These are phyloP conservation scores for Galerina marginata DNA, from an alignment of 768 basidiomycete species.

Conservation along the genomic window DNA sequence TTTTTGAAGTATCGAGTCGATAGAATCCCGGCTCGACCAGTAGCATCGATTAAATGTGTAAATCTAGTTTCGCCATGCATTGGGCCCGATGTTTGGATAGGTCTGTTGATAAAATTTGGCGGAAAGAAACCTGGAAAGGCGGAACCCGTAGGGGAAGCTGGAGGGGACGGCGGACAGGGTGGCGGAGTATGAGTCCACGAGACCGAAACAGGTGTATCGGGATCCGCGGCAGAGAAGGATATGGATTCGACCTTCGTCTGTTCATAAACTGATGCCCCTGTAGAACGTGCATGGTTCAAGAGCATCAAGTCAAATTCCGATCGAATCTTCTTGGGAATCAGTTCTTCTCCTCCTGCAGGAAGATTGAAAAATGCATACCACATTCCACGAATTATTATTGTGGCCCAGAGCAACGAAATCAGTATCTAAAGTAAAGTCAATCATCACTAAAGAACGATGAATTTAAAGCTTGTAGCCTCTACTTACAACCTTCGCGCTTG, in stretches of 20 bases:
- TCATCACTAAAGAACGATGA: not conserved
- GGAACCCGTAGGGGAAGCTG: slow-evolving; percentile 41
- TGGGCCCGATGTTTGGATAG: slow-evolving; percentile 12
- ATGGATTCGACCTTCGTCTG: slow-evolving; percentile 56
- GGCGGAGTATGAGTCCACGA: slow-evolving; percentile 55
- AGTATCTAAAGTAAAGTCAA: slow-evolving; percentile 46
- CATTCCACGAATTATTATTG: slow-evolving; percentile 65
- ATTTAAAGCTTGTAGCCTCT: not conserved
- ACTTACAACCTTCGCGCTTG: slow-evolving; percentile 68
- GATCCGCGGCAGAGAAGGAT: slow-evolving; percentile 45
- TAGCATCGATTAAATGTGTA: slow-evolving; percentile 73
- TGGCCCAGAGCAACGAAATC: slow-evolving; percentile 61
- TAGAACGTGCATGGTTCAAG: slow-evolving; percentile 57
- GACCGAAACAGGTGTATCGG: slow-evolving; percentile 54
- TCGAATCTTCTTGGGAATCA: slow-evolving; percentile 44
- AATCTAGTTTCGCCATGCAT: slow-evolving; percentile 62
- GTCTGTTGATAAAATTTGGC: slow-evolving; percentile 14
- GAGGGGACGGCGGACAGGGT: slow-evolving; percentile 44
- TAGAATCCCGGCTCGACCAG: slow-evolving; percentile 74
- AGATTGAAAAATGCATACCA: slow-evolving; percentile 42
- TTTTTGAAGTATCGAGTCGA: slow-evolving; percentile 74
- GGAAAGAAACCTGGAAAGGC: slow-evolving; percentile 31
- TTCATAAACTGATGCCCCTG: slow-evolving; percentile 59
- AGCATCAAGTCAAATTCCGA: slow-evolving; percentile 68
- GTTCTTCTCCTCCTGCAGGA: not conserved